Conservation (phyloP, 768 basidiomycete species). For the Tephrocybe sp. region DNA sequence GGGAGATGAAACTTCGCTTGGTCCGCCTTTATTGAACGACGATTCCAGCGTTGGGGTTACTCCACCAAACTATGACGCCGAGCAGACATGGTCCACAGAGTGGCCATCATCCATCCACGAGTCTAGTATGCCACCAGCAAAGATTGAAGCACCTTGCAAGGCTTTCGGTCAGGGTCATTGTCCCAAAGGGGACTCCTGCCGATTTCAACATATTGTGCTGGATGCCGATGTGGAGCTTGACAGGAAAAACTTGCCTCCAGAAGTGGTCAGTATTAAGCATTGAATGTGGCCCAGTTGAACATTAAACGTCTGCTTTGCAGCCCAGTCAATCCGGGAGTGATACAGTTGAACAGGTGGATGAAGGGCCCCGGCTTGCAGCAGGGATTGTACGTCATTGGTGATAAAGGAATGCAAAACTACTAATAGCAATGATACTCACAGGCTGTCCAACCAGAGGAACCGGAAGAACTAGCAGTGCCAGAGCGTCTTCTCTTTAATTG, state of each 20-base stretch:
- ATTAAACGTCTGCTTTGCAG: not conserved
- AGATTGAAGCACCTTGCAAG: conserved; percentile 28
- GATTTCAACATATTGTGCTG: conserved; percentile 25
- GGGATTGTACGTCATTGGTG: not conserved
- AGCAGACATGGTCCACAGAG: conserved; percentile 16
- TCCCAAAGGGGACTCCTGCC: conserved; percentile 24
- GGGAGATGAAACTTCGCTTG: too few species aligned
- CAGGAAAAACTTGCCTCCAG: not conserved
- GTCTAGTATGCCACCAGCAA: conserved; percentile 3
- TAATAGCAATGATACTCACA: not conserved
- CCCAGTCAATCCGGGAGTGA: not conserved
- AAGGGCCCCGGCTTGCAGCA: not conserved
- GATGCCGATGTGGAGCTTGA: conserved; percentile 10
- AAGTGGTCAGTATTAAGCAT: conserved; percentile 1
- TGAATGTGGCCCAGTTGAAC: not conserved
- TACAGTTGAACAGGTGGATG: not conserved
- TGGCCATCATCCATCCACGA: conserved; percentile 15
- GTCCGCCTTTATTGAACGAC: too few species aligned
- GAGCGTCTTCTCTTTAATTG: conserved; percentile 23
- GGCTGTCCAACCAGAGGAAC: not conserved
- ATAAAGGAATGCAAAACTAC: not conserved
- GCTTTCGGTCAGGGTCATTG: conserved; percentile 35
- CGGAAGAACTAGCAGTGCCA: conserved; percentile 11
- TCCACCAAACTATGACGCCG: conserved; percentile 8
- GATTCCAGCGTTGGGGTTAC: not conserved